A percentile compares a stretch with the other conserved stretches of the same genome.
Conservation (phyloP, 202 grass and related monocot genomes). For the Setaria viridis region DNA sequence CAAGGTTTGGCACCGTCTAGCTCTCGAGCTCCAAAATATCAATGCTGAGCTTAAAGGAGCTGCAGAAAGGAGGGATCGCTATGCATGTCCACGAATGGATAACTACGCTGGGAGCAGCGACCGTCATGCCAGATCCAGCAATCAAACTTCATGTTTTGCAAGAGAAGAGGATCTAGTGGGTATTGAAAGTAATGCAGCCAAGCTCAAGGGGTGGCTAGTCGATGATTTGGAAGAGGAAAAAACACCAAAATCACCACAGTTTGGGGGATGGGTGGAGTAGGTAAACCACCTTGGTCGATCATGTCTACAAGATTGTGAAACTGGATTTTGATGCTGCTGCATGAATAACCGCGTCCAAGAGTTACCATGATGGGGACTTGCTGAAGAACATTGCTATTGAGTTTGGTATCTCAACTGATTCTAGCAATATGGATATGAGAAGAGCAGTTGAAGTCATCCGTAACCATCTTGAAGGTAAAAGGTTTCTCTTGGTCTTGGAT, state of each 20-base stretch:
- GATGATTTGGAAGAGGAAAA: neutral
- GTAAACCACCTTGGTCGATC: conserved; percentile 25
- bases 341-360: conserved; percentile 38
- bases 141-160: conserved; percentile 5
- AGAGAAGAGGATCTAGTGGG: conserved; percentile 52
- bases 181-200: neutral
- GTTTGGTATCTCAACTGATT: neutral
- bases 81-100: neutral
- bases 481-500: conserved; percentile 49
- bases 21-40: neutral
- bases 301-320: conserved; percentile 38
- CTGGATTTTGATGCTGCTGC: neutral
- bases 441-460: neutral
- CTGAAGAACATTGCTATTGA: conserved; percentile 7
- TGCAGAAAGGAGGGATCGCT: neutral
- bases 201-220: neutral
- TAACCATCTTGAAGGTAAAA: conserved; percentile 6
- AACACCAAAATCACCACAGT: neutral
- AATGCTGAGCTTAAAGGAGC: neutral
- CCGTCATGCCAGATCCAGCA: too few relatives aligned
- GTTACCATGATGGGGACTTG: neutral
- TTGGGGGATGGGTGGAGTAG: conserved; percentile 43
- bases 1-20: neutral
- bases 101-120: too few relatives aligned
- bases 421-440: neutral